A percentile compares a stretch with the other conserved stretches of the same genome.
Conservation (phyloP, 108 stramenopile genomes). For the Phaeodactylum tricornutum region DNA sequence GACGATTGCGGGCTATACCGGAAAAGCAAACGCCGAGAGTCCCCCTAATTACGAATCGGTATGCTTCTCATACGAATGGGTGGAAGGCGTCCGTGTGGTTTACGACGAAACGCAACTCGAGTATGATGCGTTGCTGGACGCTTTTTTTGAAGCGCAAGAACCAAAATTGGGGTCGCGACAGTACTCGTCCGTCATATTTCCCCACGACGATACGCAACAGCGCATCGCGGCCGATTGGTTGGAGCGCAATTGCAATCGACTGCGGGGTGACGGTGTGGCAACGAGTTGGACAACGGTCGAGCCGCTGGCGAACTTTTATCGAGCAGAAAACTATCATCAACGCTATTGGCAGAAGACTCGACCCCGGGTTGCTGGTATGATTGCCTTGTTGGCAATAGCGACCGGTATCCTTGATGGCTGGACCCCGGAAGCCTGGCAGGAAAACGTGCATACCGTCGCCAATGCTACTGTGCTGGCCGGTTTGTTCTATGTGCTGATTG, state of each 20-base stretch:
- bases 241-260: slow-evolving; percentile 1
- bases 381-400: slow-evolving; percentile 28
- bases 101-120: slow-evolving; percentile 50
- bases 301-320: slow-evolving; percentile 44
- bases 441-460: slow-evolving; percentile 16
- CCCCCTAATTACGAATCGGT: slow-evolving; percentile 55
- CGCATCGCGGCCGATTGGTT: slow-evolving; percentile 15
- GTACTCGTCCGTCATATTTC: slow-evolving; percentile 69
- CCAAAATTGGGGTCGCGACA: slow-evolving; percentile 46
- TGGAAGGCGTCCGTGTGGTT: slow-evolving; percentile 36
- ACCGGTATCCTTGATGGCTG: slow-evolving; percentile 22
- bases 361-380: slow-evolving; percentile 27
- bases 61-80: slow-evolving; percentile 39
- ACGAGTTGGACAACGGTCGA: slow-evolving; percentile 36
- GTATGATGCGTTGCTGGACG: slow-evolving; percentile 46
- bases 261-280: slow-evolving; percentile 27
- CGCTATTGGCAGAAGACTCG: slow-evolving; percentile 71
- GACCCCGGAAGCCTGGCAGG: slow-evolving; percentile 14
- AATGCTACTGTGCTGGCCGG: slow-evolving; percentile 19
- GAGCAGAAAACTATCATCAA: slow-evolving; percentile 76
- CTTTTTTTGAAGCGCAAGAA: slow-evolving; percentile 55
- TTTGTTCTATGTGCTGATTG: slow-evolving; percentile 10
- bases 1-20: slow-evolving; percentile 62
- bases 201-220: slow-evolving; percentile 32
- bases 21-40: slow-evolving; percentile 22